Evolutionary conservation across 75 land plant species (phyloP).

Genomic region (Cryptomeria japonica): DNA sequence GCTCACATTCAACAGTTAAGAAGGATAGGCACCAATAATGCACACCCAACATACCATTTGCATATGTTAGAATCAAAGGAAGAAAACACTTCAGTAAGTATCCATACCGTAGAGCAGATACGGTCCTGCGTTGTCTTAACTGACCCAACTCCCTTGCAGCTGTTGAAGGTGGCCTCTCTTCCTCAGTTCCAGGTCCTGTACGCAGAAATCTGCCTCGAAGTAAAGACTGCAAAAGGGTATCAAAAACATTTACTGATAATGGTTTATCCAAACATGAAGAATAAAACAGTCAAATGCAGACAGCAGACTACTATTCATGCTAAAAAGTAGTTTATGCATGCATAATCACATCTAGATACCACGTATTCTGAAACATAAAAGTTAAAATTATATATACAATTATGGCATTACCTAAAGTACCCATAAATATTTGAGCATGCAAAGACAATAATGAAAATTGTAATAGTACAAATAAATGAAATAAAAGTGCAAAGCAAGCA

Average conservation of each 20-base stretch:
- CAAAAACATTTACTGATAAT: not conserved
- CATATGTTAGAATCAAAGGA: not conserved
- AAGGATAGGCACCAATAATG: not conserved
- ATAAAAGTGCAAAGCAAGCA: not conserved
- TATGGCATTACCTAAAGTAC: not conserved
- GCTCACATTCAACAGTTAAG: not conserved
- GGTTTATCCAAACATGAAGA: not conserved
- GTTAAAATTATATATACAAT: not conserved
- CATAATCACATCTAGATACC: not conserved
- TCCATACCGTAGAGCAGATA: constrained; percentile 85
- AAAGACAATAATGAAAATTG: not conserved
- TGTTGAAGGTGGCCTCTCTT: constrained; percentile 74
- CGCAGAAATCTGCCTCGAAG: constrained; percentile 90
- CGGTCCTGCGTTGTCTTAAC: constrained; percentile 80
- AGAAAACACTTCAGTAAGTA: not conserved
- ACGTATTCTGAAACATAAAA: not conserved
- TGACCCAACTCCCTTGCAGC: constrained; percentile 87
- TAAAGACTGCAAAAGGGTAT: constrained; percentile 53
- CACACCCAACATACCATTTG: not conserved
- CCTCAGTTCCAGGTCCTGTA: constrained; percentile 56
- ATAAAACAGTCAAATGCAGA: not conserved
- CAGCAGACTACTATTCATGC: not conserved
- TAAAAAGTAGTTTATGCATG: not conserved
- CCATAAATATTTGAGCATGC: not conserved
- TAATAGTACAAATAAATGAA: not conserved